Base-by-base conservation (phyloP, 1,284 basidiomycete species). In the Austroboletus sp. region DNA sequence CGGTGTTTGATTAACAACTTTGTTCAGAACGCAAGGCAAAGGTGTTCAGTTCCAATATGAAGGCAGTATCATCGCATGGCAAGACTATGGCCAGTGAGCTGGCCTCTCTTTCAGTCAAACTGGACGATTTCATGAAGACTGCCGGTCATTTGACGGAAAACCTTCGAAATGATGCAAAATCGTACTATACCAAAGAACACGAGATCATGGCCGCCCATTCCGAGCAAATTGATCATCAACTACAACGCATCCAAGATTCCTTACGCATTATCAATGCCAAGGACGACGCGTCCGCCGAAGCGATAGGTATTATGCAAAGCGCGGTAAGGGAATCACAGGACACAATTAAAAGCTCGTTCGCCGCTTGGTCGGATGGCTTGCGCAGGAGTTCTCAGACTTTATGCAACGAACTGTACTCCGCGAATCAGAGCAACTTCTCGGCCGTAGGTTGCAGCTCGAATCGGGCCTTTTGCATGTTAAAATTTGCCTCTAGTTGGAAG, bases 21-120 rank as follows among this genome's bases (percentile, higher is more conserved):
- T 42, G 25, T 43, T 29, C 57, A 90, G 90, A 88, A 37, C 83
- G 91, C 49, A 91, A 89, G 60, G 70, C 79, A n/a, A 65, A 69
- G 17, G 73, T 82, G 3, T 74, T 92, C 36, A 71, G 70, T 33
- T 70, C 76, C 4, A 95, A 93, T 57, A 70, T 80, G 1, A 76
- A 78, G 49, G 72, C 76, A 1, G 83, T 89, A 7, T 69, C 74
- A 0, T 71, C 71, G 21, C 82, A 87, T 51, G 79, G 82, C 40
- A 76, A 74, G 50, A 69, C 72, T 0, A 72, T 89, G 34, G 66
- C 73, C 11, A 65, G 69, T 1, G 71, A 80, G 44, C 68, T 76
- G 12, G 67, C 72, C 12, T 62, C 69, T 0, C 72, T 94, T 45
- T 73, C 76, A 8, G 62, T 71, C 2, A 76, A 76, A 44, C 72